Evolutionary conservation across 2,329 filamentous ascomycete genomes (phyloP).

Genomic region (Incumbomyces lentus): DNA sequence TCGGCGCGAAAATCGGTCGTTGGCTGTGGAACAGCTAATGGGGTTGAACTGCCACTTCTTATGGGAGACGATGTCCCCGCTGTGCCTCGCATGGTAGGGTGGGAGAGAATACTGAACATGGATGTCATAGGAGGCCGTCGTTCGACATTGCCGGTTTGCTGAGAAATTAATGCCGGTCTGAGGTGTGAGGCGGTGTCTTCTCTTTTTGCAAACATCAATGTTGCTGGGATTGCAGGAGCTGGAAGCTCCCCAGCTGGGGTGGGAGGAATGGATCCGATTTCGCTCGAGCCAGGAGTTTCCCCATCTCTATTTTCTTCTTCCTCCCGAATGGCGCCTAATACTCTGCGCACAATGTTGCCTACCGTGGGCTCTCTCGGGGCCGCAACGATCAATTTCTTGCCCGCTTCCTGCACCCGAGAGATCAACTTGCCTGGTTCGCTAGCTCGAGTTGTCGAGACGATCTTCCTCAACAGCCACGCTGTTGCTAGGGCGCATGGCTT

Average conservation of each 20-base stretch:
- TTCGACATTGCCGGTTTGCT: constrained; percentile 49
- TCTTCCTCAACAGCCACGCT: constrained; percentile 73
- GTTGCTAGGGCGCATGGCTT: constrained; percentile 86
- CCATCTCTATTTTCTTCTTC: constrained; percentile 61
- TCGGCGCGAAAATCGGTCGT: constrained; percentile 70
- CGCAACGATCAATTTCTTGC: constrained; percentile 65
- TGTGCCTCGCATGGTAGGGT: constrained; percentile 36
- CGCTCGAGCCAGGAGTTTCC: constrained; percentile 43
- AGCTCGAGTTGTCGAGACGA: constrained; percentile 73
- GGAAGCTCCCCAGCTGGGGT: constrained; percentile 24
- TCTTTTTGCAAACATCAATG: constrained; percentile 7
- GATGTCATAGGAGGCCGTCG: constrained; percentile 47
- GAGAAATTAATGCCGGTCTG: constrained; percentile 53
- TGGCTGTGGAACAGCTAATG: constrained; percentile 13
- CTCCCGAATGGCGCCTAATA: constrained; percentile 82
- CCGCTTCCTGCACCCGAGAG: constrained; percentile 67
- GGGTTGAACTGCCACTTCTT: constrained; percentile 24
- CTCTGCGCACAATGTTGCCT: constrained; percentile 84
- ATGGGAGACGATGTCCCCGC: constrained; percentile 27
- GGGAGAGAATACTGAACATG: constrained; percentile 79
- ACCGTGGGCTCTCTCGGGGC: constrained; percentile 86
- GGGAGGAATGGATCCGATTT: constrained; percentile 43
- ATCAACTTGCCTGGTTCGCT: constrained; percentile 69
- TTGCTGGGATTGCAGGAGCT: constrained; percentile 2
- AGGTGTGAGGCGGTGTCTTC: constrained; percentile 14